Conservation (phyloP, 306 rosid species). For the Castanospermum australe region DNA sequence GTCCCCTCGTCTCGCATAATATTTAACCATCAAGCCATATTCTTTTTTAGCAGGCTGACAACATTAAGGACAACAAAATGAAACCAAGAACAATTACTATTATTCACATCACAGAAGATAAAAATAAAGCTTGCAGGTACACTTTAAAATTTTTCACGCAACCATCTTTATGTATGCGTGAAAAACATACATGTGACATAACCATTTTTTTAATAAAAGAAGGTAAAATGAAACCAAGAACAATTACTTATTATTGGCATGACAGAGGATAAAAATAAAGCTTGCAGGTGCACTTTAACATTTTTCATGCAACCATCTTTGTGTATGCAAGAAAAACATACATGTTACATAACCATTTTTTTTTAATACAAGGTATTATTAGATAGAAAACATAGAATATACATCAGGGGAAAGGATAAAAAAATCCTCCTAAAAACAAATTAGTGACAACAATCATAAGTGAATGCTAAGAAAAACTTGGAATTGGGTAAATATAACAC, state of each 20-base stretch:
- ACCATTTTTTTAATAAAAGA: neutral
- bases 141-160: neutral
- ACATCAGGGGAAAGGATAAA: neutral
- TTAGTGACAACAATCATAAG: neutral
- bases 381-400: neutral
- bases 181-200: neutral
- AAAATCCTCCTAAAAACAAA: neutral
- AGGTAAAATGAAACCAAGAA: conserved; percentile 29
- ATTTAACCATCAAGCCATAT: conserved; percentile 89
- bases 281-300: neutral
- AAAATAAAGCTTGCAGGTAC: neutral
- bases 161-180: neutral
- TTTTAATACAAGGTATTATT: no score
- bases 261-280: neutral
- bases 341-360: neutral
- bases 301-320: neutral
- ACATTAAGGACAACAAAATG: conserved; percentile 28
- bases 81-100: conserved; percentile 21
- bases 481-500: neutral
- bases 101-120: neutral
- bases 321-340: neutral
- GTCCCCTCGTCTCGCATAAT: conserved; percentile 94
- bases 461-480: neutral
- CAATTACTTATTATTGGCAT: neutral
- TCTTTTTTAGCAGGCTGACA: conserved; percentile 92